A percentile compares a stretch with the other conserved stretches of the same genome.
Conservation (phyloP, 2,329 filamentous ascomycete species). For the Botrytis deweyae region DNA sequence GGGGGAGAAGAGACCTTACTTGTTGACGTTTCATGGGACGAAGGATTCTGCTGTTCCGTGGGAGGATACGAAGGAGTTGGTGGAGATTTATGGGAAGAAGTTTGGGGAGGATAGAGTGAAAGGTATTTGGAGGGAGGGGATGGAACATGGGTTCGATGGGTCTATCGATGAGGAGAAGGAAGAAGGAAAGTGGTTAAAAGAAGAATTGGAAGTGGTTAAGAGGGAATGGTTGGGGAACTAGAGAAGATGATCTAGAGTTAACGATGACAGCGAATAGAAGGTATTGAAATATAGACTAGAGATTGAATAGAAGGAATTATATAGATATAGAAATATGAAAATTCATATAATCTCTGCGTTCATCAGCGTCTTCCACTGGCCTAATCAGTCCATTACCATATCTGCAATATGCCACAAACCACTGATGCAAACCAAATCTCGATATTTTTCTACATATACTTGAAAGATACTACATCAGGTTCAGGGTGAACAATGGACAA, state of each 20-base stretch:
- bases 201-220: background rate
- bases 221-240: constrained; percentile 2
- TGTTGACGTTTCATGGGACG: constrained; percentile 3
- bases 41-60: constrained; percentile 1
- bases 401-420: too few relatives aligned
- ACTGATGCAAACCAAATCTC: too few relatives aligned
- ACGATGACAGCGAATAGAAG: background rate
- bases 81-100: background rate
- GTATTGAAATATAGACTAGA: background rate
- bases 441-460: background rate
- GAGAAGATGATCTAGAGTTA: background rate
- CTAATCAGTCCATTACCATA: background rate
- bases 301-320: background rate
- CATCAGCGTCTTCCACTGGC: background rate
- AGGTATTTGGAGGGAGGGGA: background rate
- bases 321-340: background rate
- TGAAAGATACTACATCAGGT: background rate
- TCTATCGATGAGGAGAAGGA: background rate
- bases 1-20: background rate
- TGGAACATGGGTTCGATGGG: constrained; percentile 10
- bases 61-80: background rate
- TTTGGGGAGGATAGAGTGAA: background rate
- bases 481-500: background rate
- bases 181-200: background rate
- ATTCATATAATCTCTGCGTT: background rate